Conservation (phyloP, 768 basidiomycete species). For the Xerocomus spinulosus region DNA sequence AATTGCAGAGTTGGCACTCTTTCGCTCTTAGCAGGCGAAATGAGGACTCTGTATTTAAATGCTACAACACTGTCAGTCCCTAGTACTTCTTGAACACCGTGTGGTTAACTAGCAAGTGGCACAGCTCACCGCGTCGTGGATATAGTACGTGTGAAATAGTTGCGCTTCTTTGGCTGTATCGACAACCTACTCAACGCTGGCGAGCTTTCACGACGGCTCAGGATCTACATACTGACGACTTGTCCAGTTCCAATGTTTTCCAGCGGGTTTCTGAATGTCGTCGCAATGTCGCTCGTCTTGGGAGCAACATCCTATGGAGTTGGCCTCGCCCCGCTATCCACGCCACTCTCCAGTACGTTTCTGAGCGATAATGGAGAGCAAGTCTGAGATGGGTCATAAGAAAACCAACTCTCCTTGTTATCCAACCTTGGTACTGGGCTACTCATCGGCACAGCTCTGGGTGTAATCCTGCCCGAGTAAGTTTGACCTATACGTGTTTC, state of each 20-base stretch:
- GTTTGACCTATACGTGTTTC: constrained; percentile 30
- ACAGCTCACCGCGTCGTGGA: too few relatives aligned
- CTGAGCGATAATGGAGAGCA: constrained; percentile 1
- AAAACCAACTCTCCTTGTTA: constrained; percentile 42
- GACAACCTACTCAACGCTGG: too few relatives aligned
- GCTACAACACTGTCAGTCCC: too few relatives aligned
- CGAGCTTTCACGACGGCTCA: background rate
- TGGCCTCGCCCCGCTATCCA: constrained; percentile 72
- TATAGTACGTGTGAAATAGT: too few relatives aligned
- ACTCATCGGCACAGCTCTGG: constrained; percentile 83
- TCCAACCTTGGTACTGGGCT: constrained; percentile 74
- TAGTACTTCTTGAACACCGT: too few relatives aligned
- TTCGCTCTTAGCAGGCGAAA: too few relatives aligned
- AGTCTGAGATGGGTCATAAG: constrained; percentile 34
- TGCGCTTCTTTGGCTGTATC: too few relatives aligned
- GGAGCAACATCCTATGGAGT: constrained; percentile 60
- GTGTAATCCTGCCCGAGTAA: constrained; percentile 91
- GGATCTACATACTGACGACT: background rate
- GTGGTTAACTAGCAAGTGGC: too few relatives aligned
- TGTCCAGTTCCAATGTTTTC: constrained; percentile 17
- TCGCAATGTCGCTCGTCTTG: constrained; percentile 53
- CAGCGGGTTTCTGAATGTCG: constrained; percentile 20
- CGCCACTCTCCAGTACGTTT: constrained; percentile 59
- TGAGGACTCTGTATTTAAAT: too few relatives aligned
- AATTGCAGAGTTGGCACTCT: too few relatives aligned